These are phyloP conservation scores for Thalia dealbata DNA, from an alignment of 176 grass and related monocot species.

Conservation along the genomic window DNA sequence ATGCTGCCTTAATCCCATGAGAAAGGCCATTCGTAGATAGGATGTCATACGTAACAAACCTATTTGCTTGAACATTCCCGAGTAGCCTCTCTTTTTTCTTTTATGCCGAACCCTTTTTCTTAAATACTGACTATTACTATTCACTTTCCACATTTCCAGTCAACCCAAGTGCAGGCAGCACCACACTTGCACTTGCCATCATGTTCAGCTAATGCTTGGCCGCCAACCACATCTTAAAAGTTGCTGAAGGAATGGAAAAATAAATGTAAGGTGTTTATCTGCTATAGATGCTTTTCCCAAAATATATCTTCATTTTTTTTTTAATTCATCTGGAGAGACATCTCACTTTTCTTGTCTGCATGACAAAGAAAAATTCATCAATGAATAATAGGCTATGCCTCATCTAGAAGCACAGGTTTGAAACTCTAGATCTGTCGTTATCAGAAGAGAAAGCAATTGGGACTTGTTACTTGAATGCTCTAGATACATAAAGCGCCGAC, in stretches of 20 bases:
- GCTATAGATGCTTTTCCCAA: background rate
- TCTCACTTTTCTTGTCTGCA: background rate
- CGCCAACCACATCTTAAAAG: background rate
- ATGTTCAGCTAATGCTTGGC: background rate
- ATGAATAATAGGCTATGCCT: background rate
- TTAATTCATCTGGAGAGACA: background rate
- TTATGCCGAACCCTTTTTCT: background rate
- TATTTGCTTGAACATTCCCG: background rate
- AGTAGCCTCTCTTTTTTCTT: background rate
- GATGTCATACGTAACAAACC: background rate
- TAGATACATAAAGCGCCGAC: no score
- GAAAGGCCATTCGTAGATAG: no score
- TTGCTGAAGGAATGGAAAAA: background rate
- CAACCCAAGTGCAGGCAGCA: background rate
- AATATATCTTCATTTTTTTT: background rate
- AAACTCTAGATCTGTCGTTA: no score
- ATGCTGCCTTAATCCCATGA: background rate
- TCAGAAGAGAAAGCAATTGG: no score
- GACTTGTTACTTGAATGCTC: background rate
- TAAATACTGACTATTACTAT: background rate
- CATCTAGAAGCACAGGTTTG: background rate
- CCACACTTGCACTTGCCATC: conserved; percentile 7
- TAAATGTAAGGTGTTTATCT: background rate
- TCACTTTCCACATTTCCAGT: conserved; percentile 9
- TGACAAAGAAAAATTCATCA: background rate